A percentile compares a stretch with the other conserved stretches of the same genome.
Conservation (phyloP, 2,329 filamentous ascomycete genomes). For the Scorias spongiosa region DNA sequence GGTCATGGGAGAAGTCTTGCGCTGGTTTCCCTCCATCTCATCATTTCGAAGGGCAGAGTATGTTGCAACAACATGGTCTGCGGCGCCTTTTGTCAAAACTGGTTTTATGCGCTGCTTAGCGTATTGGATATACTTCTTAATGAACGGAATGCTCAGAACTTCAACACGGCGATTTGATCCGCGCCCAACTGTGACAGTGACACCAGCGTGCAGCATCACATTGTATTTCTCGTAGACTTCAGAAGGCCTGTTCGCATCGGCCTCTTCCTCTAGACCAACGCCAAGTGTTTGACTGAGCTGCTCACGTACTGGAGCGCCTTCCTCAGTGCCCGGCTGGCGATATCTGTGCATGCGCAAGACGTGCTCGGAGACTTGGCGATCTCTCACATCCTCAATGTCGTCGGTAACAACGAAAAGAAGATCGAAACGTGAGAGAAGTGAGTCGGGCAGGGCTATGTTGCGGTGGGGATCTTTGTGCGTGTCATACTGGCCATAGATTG, state of each 20-base stretch:
- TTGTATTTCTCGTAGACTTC: slow-evolving; percentile 96
- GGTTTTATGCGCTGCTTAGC: slow-evolving; percentile 86
- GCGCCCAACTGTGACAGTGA: slow-evolving; percentile 59
- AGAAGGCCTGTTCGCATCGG: slow-evolving; percentile 59
- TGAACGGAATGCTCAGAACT: slow-evolving; percentile 88
- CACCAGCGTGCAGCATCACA: slow-evolving; percentile 84
- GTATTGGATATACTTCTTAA: slow-evolving; percentile 99
- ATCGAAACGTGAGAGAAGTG: slow-evolving; percentile 94
- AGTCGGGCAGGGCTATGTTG: slow-evolving; percentile 95
- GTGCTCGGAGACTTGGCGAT: slow-evolving; percentile 86
- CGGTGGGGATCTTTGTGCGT: slow-evolving; percentile 97
- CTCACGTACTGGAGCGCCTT: slow-evolving; percentile 87
- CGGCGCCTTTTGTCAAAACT: slow-evolving; percentile 75
- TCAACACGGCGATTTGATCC: slow-evolving; percentile 64
- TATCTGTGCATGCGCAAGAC: slow-evolving; percentile 96
- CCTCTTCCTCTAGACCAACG: slow-evolving; percentile 66
- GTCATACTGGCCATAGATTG: slow-evolving; percentile 96
- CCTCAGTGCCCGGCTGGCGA: slow-evolving; percentile 79
- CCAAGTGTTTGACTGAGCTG: slow-evolving; percentile 70
- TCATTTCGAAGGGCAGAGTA: slow-evolving; percentile 92
- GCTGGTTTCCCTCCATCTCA: slow-evolving; percentile 84
- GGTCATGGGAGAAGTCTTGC: slow-evolving; percentile 86
- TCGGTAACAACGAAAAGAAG: slow-evolving; percentile 94
- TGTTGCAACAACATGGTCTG: slow-evolving; percentile 77
- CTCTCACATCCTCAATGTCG: slow-evolving; percentile 87